Evolutionary conservation across 441 rosid species (phyloP).

Genomic region (Melastoma candidum): DNA sequence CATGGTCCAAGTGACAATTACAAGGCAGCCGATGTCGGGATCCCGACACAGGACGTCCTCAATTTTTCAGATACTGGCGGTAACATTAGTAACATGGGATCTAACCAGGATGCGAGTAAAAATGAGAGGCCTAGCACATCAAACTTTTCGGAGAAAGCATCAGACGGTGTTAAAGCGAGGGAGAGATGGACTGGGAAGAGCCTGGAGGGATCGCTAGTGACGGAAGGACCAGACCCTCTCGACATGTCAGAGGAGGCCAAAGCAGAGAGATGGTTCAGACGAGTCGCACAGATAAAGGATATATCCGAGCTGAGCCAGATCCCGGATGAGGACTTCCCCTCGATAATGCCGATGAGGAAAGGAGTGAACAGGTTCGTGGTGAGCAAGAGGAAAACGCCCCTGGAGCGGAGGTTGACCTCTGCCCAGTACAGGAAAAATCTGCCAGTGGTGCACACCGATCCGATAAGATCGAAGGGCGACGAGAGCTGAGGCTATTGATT

Average conservation of each 20-base stretch:
- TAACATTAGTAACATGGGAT: constrained; percentile 10
- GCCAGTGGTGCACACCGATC: constrained; percentile 44
- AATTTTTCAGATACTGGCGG: constrained; percentile 7
- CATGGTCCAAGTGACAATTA: constrained; percentile 7
- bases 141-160: constrained; percentile 17
- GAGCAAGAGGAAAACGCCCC: constrained; percentile 88
- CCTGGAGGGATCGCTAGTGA: constrained; percentile 85
- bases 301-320: constrained; percentile 90
- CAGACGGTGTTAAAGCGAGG: constrained; percentile 20
- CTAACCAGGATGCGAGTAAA: constrained; percentile 7
- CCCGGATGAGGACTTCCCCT: constrained; percentile 92
- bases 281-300: constrained; percentile 86
- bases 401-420: constrained; percentile 80
- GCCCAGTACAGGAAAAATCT: constrained; percentile 55
- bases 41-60: constrained; percentile 12
- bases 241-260: constrained; percentile 99
- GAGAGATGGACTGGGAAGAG: constrained; percentile 54
- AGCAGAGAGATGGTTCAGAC: constrained; percentile 88
- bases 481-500: constrained; percentile 5
- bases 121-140: constrained; percentile 6
- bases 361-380: constrained; percentile 93
- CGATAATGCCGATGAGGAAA: constrained; percentile 97
- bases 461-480: constrained; percentile 19
- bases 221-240: constrained; percentile 58
- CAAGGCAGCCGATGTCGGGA: constrained; percentile 10